Base-by-base conservation (phyloP, 345 rosid species). In the Pelargonium nanum region DNA sequence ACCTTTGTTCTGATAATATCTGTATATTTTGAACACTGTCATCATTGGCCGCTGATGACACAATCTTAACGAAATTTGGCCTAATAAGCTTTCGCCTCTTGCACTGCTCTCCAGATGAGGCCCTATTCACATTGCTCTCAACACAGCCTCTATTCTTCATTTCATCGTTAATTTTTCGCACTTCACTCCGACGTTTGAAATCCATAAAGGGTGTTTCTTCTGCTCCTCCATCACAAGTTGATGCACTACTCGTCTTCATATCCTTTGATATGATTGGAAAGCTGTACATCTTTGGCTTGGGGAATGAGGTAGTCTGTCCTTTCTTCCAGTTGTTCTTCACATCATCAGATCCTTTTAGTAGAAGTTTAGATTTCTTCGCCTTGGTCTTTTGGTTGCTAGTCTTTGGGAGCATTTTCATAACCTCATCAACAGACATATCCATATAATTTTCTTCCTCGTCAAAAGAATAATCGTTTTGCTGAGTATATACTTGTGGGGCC, bases 141-240 rank as follows among this genome's bases (percentile, higher is more conserved):
- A 8, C 17, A 22, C 57, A 55, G 25, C 57, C 57, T 55, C 25
- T 24, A 55, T 9, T 24, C 23, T 22, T 22, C 13, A 20, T 55
- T 15, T 67, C 70, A 58, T 51, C 60, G 16, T 20, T 34, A 58
- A 2, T 51, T 60, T 75, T 76, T 24, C 45, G 67, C 26, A 62
- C 59, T 52, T 67, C 56, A 71, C 82, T 68, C 23, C 81, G 87
- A 21, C 82, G 87, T 70, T 75, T 78, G 61, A 81, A 81, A 72
- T 86, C 73, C 54, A 78, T 50, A 74, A 81, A 80, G 59, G 76
- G 68, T 22, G 44, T 60, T 53, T 55, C 70, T 55, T 56, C 75
- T 55, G 26, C 58, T 25, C 26, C 59, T 26, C 59, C 69, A 70
- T 70, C 67, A 53, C 13, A 50, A 56, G 17, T 63, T 30, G 58